Evolutionary conservation across 73 alveolate species (phyloP), one percentile per base, ranked within the genome.

Genomic region (Paramecium sonneborni): DNA sequence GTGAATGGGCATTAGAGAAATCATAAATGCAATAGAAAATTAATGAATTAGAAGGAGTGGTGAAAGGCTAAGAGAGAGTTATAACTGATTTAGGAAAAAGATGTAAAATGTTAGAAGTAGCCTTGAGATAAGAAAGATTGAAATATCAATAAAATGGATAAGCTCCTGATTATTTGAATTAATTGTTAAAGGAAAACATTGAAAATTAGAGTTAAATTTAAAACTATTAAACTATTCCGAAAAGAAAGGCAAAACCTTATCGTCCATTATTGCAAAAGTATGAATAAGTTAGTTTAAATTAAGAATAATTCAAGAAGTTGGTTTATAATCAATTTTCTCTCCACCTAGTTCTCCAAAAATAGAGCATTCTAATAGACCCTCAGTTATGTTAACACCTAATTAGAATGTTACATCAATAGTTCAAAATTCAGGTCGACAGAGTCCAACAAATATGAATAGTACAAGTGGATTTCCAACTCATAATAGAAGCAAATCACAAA

Each of bases 1-100:
- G 90, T 79, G 90, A 79, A 43, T 79, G 90, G 90, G 90, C 90
- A 7, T 24, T 79, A 10, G 90, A 79, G 90, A 79, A 79, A 34
- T 79, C 90, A 26, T 26, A 79, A 44, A 43, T 79, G 74, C 48
- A 79, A 15, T 23, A 28, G 32, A 79, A 79, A 46, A 79, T 79
- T 20, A 79, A 79, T 79, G 90, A 79, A 28, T 44, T 79, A 26
- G 90, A 79, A 39, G 90, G 90, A 24, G 74, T 43, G 0, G 55
- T 79, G 4, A 79, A 79, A 46, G 90, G 90, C 15, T 43, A 30
- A 46, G 90, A 79, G 46, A 41, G 90, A 43, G 74, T 79, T 11
- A 39, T 79, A n/a, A 18, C 76, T 18, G 90, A 79, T 79, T 44
- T 43, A n/a, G 90, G 90, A 3, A 79, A 79, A 79, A 79, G 90